Evolutionary conservation across 768 basidiomycete genomes (phyloP).

Genomic region (Cystobasidium onofrii): DNA sequence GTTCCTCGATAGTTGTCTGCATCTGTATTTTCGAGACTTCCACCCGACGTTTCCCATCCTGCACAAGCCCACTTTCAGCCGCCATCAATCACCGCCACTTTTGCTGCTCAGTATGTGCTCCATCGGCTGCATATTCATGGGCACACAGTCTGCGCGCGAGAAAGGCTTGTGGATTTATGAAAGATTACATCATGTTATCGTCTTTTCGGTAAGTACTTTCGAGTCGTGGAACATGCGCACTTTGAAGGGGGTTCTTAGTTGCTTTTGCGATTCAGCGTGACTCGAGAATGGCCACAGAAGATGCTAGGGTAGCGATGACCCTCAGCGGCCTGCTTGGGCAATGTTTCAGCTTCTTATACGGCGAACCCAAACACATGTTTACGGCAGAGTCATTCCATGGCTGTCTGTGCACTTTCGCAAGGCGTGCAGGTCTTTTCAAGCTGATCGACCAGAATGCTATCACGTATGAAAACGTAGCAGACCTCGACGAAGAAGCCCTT

Average conservation of each 20-base stretch:
- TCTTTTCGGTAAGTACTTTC: not conserved
- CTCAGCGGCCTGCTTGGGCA: slow-evolving; percentile 6
- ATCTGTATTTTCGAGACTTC: slow-evolving; percentile 15
- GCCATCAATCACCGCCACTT: not conserved
- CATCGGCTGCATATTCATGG: slow-evolving; percentile 14
- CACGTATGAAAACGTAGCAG: not conserved
- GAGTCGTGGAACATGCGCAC: not conserved
- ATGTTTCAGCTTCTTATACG: slow-evolving; percentile 18
- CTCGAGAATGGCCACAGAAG: slow-evolving; percentile 1
- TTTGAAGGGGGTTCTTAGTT: not conserved
- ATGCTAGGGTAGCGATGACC: not conserved
- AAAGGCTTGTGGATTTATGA: slow-evolving; percentile 14
- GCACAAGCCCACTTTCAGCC: slow-evolving; percentile 11
- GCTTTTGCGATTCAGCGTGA: not conserved
- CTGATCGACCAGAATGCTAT: slow-evolving; percentile 1
- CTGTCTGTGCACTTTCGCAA: slow-evolving; percentile 4
- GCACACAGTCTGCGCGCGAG: slow-evolving; percentile 8
- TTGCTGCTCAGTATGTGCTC: slow-evolving; percentile 13
- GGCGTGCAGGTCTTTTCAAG: slow-evolving; percentile 1
- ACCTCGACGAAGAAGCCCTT: not conserved
- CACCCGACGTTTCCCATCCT: slow-evolving; percentile 12
- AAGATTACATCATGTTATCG: slow-evolving; percentile 8
- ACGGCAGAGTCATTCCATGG: slow-evolving; percentile 13
- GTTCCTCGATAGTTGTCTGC: slow-evolving; percentile 8
- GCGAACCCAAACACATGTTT: slow-evolving; percentile 18